Percentiles rank a stretch among this genome's conserved stretches.
Evolutionary conservation across 495 filamentous ascomycete genomes (phyloP).

Genomic region (Penicillium paradoxum): DNA sequence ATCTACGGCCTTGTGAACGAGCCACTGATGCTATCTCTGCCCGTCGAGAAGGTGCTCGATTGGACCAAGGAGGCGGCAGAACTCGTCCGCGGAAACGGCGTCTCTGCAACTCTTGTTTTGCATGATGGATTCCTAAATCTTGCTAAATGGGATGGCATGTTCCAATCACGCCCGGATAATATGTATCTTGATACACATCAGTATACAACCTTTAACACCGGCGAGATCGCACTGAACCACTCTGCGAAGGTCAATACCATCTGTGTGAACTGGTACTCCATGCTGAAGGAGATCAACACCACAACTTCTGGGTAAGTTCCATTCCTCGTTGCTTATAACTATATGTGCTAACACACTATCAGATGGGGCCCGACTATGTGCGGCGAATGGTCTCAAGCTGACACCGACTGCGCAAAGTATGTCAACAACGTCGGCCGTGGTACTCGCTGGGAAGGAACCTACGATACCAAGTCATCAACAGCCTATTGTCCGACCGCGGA

Average conservation of each 20-base stretch:
- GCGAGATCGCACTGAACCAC: conserved; percentile 68
- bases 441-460: conserved; percentile 85
- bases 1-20: conserved; percentile 89
- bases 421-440: conserved; percentile 89
- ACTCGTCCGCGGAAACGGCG: conserved; percentile 64
- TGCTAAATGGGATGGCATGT: conserved; percentile 69
- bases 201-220: conserved; percentile 82
- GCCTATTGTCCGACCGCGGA: conserved; percentile 66
- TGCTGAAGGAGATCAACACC: conserved; percentile 66
- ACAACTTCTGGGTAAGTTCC: conserved; percentile 58
- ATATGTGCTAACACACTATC: conserved; percentile 1
- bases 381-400: conserved; percentile 97
- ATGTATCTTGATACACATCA: conserved; percentile 90
- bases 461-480: conserved; percentile 54
- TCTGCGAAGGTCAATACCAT: conserved; percentile 74
- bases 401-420: conserved; percentile 86
- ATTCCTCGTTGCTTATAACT: neutral
- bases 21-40: conserved; percentile 67
- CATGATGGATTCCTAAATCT: conserved; percentile 84
- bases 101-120: conserved; percentile 63
- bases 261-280: conserved; percentile 77
- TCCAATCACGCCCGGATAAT: conserved; percentile 44
- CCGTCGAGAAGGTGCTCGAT: conserved; percentile 52
- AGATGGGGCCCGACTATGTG: conserved; percentile 93
- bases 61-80: conserved; percentile 65